Evolutionary conservation across 192 early-diverging fungal genomes (phyloP).

Genomic region (Chytriomyces hyalinus): DNA sequence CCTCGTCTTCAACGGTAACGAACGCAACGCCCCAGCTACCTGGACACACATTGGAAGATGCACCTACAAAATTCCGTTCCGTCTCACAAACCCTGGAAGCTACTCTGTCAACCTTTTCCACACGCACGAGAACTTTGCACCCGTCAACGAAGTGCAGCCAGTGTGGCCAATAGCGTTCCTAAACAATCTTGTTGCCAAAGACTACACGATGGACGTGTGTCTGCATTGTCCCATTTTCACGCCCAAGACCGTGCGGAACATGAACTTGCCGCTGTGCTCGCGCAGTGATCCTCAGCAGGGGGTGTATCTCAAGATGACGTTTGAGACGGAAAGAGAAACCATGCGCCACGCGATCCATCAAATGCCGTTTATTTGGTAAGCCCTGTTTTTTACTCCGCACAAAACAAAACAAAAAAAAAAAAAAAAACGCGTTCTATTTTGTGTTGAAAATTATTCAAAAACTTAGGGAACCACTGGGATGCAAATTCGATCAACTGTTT

Average conservation of each 20-base stretch:
- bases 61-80: conserved; percentile 29
- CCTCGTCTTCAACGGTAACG: conserved; percentile 12
- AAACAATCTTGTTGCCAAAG: not conserved
- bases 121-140: conserved; percentile 5
- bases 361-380: not conserved
- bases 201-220: conserved; percentile 4
- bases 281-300: conserved; percentile 16
- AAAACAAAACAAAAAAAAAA: no score
- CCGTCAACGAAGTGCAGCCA: conserved; percentile 10
- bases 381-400: no score
- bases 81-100: conserved; percentile 8
- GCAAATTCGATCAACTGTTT: conserved; percentile 30
- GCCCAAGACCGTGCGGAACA: not conserved
- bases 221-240: conserved; percentile 21
- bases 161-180: not conserved
- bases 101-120: conserved; percentile 9
- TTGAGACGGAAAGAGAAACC: conserved; percentile 13
- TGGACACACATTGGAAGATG: conserved; percentile 27
- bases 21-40: not conserved
- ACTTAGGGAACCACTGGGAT: conserved; percentile 23
- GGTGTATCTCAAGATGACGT: conserved; percentile 11
- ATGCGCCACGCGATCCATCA: conserved; percentile 6
- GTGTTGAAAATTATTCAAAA: not conserved
- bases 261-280: not conserved
- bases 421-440: not conserved